Percentiles rank a stretch among this genome's conserved stretches.
Conservation (phyloP, 805 yeast genomes). For the Ogataea nitratoaversa region DNA sequence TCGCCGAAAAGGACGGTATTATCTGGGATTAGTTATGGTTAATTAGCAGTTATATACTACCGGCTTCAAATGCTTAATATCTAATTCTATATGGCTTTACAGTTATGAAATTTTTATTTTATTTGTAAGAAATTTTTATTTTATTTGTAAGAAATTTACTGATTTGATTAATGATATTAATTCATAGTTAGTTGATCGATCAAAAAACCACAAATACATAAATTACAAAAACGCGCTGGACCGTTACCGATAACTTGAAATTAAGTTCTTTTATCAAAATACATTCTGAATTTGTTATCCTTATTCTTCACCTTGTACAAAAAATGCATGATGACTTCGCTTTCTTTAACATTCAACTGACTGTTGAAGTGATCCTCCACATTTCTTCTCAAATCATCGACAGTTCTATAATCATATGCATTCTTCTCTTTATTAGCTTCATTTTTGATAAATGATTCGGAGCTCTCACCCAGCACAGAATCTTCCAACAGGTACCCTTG, state of each 20-base stretch:
- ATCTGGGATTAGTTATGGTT: not conserved
- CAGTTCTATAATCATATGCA: constrained; percentile 28
- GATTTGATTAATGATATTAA: no score
- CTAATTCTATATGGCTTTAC: no score
- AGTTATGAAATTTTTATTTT: no score
- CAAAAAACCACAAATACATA: not conserved
- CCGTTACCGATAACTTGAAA: no score
- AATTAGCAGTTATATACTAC: no score
- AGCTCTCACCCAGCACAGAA: constrained; percentile 69
- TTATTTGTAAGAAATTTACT: no score
- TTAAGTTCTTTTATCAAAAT: constrained; percentile 28
- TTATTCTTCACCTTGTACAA: constrained; percentile 80
- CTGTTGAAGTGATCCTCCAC: constrained; percentile 55
- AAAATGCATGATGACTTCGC: constrained; percentile 84
- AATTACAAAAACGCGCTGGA: not conserved
- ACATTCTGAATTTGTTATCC: constrained; percentile 35
- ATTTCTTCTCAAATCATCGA: constrained; percentile 24
- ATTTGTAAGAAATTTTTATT: no score
- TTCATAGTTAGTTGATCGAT: no score
- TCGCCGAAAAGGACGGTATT: constrained; percentile 29
- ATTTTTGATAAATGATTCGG: constrained; percentile 35
- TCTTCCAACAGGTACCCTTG: constrained; percentile 63
- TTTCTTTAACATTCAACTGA: constrained; percentile 58
- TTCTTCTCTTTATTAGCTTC: constrained; percentile 25
- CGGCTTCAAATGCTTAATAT: no score